A percentile compares a stretch with the other conserved stretches of the same genome.
These are phyloP conservation scores for Coemansia sp. DNA, from an alignment of 192 early-diverging fungal species.

Conservation along the genomic window DNA sequence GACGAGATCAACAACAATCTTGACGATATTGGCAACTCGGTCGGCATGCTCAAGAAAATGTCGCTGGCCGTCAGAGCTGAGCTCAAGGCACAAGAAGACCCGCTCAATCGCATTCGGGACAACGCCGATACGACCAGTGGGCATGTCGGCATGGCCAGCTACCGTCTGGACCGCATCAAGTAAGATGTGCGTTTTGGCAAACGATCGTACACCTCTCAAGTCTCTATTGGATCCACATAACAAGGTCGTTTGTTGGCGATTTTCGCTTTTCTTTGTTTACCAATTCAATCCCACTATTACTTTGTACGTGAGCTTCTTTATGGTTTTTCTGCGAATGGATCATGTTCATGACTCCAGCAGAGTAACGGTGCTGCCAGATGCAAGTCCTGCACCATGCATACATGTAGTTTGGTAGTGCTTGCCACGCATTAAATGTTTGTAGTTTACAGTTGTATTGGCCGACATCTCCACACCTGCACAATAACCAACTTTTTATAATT, in stretches of 20 bases:
- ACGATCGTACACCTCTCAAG: no score
- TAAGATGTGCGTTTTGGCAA: constrained; percentile 2
- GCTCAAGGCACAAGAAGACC: constrained; percentile 63
- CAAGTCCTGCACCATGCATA: not conserved
- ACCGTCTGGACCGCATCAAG: constrained; percentile 42
- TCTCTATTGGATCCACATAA: no score
- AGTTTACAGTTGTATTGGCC: no score
- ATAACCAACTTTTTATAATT: no score
- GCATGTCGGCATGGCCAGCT: constrained; percentile 45
- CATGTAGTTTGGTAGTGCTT: not conserved
- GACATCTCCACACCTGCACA: no score
- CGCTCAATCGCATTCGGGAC: constrained; percentile 51
- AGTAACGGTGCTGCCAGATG: no score
- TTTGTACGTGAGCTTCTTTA: not conserved
- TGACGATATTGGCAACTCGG: constrained; percentile 56
- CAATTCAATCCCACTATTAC: not conserved
- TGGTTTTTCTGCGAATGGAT: no score
- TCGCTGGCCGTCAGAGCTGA: constrained; percentile 60
- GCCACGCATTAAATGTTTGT: no score
- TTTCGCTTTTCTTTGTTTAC: not conserved
- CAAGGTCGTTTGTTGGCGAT: not conserved
- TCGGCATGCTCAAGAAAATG: constrained; percentile 60
- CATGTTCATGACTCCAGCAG: no score
- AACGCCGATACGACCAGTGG: constrained; percentile 56
- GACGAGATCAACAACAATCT: constrained; percentile 70